Base-by-base conservation (phyloP, 2,329 filamentous ascomycete genomes). In the Botrytis hyacinthi region DNA sequence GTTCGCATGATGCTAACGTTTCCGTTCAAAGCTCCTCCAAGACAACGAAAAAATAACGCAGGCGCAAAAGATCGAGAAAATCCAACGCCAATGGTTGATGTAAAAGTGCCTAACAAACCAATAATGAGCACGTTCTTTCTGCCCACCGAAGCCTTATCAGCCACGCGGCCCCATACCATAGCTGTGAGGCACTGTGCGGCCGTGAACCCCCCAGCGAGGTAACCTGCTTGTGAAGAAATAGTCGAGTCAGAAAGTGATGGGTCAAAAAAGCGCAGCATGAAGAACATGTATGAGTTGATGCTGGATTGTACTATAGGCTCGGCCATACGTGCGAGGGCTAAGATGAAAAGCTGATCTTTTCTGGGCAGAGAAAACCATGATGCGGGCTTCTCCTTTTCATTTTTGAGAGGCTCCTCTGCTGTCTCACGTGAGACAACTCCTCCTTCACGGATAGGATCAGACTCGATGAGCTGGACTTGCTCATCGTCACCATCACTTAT, bases 211-310 rank as follows among this genome's bases (percentile, higher is more conserved):
- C 60, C 60, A 9, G 60, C 22, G 35, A 62, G 60, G 35, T 62
- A 62, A 40, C 60, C 60, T 40, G 60, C 35, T 7, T 40, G 60
- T n/a, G 60, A 62, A 40, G 60, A 40, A 62, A 62, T 62, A 18
- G 35, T 40, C 7, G 60, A 62, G 26, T 62, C 60, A 16, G 60
- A 18, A 40, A 62, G 35, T 62, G 60, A 40, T 40, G 60, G 60
- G 35, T 62, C 35, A 62, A 62, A 62, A 12, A 62, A 62, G 22
- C 60, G 60, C 35, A 62, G 60, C 60, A 62, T 62, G 26, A 62
- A 62, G 26, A 62, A 62, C 60, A 62, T 62, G 60, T 62, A 62
- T n/a, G 60, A 62, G 60, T 62, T 62, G 8, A 62, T 62, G 60
- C 60, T 62, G 9, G 60, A 62, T n/a, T 62, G 60, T n/a, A 62